Evolutionary conservation across 139 green algal genomes (phyloP), one percentile per base, ranked within the genome.

Genomic region (Chlamydomonas sphaeroides): DNA sequence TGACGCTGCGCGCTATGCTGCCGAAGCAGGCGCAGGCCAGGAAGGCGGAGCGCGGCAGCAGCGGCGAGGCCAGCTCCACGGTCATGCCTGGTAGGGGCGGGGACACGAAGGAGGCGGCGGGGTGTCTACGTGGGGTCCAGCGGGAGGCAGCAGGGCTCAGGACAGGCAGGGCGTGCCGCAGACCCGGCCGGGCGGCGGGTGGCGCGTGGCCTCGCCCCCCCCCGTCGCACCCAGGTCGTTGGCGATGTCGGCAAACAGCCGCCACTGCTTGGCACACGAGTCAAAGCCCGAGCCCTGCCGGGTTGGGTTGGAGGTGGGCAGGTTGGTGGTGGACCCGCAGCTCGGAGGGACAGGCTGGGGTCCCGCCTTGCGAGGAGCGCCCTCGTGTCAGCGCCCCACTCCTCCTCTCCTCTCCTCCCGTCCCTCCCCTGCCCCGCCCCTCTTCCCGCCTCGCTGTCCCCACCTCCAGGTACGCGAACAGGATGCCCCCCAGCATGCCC

Each of bases 181-280:
- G n/a, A n/a, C n/a, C n/a, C n/a, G n/a, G n/a, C n/a, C n/a, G n/a
- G n/a, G n/a, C n/a, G n/a, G n/a, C n/a, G n/a, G n/a, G n/a, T n/a
- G n/a, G n/a, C n/a, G n/a, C n/a, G n/a, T n/a, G n/a, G n/a, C n/a
- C n/a, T n/a, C n/a, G n/a, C n/a, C n/a, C n/a, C n/a, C n/a, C n/a
- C n/a, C n/a, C n/a, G n/a, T n/a, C 57, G 6, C 57, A 90, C 82
- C 88, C 30, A 92, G 14, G 62, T 95, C 83, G 73, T 94, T 95
- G 10, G 67, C 69, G 28, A 88, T 71, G 80, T 96, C 93, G 0
- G 90, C 91, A 90, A 94, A 95, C 49, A 98, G 83, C 30, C 93
- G 80, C 90, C 91, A 97, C 84, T 95, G 93, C 88, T 97, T 97
- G 39, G 94, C 90, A 41, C 90, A 89, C 5, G 68, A 33, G 70